A percentile compares a stretch with the other conserved stretches of the same genome.
These are phyloP conservation scores for Russula griseocarnosa DNA, from an alignment of 768 basidiomycete species.

Conservation along the genomic window DNA sequence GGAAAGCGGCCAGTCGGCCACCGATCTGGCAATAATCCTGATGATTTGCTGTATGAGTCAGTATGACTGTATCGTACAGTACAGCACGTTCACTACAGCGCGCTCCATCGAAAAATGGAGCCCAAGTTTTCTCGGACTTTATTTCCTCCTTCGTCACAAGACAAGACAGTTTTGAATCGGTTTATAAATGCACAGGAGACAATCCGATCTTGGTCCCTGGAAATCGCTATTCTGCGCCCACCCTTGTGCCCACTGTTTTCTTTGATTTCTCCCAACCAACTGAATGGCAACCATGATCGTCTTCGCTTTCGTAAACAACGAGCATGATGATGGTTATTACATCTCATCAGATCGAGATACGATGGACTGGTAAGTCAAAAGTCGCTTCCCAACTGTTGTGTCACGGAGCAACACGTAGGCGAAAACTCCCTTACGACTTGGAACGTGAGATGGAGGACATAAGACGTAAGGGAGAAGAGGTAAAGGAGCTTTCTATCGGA, in stretches of 20 bases:
- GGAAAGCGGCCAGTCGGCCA: too few relatives aligned
- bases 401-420: background rate
- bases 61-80: too few relatives aligned
- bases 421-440: constrained; percentile 20
- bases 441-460: constrained; percentile 7
- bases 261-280: background rate
- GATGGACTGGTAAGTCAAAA: constrained; percentile 17
- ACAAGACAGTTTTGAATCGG: background rate
- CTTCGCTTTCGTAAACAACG: constrained; percentile 4
- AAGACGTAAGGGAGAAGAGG: constrained; percentile 7
- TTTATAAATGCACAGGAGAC: background rate
- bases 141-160: background rate
- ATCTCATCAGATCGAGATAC: background rate
- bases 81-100: too few relatives aligned
- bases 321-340: constrained; percentile 1
- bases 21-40: too few relatives aligned
- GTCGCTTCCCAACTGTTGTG: background rate
- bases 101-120: background rate
- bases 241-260: background rate
- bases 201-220: background rate
- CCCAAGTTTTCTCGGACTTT: background rate
- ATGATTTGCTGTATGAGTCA: too few relatives aligned
- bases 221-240: background rate
- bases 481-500: constrained; percentile 15
- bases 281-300: constrained; percentile 13